These are phyloP conservation scores for Cephaloascus fragrans DNA, from an alignment of 805 yeast genomes.

Conservation along the genomic window DNA sequence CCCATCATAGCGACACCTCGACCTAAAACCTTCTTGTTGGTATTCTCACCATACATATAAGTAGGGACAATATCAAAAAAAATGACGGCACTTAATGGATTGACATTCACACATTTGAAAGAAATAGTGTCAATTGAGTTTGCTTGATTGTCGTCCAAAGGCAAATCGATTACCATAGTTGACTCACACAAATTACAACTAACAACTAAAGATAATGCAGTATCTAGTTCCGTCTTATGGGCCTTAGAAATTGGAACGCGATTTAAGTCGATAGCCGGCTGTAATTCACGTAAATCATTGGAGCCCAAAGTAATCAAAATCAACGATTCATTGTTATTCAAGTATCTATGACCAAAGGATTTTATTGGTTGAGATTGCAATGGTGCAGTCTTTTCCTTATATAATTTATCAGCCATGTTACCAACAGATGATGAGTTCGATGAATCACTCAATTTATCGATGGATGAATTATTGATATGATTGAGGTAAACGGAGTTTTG, in stretches of 20 bases:
- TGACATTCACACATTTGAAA: conserved; percentile 46
- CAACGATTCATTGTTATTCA: conserved; percentile 54
- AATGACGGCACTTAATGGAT: conserved; percentile 44
- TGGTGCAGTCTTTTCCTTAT: conserved; percentile 12
- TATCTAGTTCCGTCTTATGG: conserved; percentile 77
- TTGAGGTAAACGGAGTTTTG: conserved; percentile 1
- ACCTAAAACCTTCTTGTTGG: conserved; percentile 46
- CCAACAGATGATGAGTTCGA: conserved; percentile 24
- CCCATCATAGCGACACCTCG: conserved; percentile 73
- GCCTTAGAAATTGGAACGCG: conserved; percentile 68
- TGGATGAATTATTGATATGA: conserved; percentile 7
- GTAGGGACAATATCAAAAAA: conserved; percentile 88
- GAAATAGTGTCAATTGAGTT: conserved; percentile 65
- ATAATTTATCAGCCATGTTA: conserved; percentile 14
- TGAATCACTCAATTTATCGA: conserved; percentile 7
- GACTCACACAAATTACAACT: conserved; percentile 38
- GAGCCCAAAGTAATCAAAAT: conserved; percentile 82
- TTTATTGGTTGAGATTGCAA: conserved; percentile 44
- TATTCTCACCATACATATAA: conserved; percentile 39
- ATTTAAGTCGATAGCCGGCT: conserved; percentile 56
- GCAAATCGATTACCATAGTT: conserved; percentile 64
- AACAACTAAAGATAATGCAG: conserved; percentile 71
- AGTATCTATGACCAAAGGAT: conserved; percentile 77
- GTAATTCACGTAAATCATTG: conserved; percentile 57
- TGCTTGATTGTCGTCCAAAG: conserved; percentile 69